Conservation (phyloP, 352 stramenopile genomes). For the Globisporangium polare region DNA sequence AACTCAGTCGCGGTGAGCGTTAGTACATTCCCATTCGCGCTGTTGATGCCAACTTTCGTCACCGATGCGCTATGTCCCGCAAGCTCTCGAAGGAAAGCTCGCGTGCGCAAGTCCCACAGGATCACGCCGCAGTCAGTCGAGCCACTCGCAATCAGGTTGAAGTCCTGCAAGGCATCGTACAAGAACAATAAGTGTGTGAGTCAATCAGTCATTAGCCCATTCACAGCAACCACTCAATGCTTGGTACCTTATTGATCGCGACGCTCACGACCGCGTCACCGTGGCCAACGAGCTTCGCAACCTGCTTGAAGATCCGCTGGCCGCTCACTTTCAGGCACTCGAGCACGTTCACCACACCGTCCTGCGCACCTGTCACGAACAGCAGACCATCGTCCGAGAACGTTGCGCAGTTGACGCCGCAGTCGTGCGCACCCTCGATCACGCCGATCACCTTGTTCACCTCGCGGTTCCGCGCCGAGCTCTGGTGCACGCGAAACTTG, state of each 20-base stretch:
- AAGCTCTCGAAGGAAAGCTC: conserved; percentile 55
- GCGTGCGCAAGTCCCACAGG: conserved; percentile 68
- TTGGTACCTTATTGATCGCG: conserved; percentile 57
- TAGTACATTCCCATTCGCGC: conserved; percentile 58
- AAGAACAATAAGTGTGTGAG: background rate
- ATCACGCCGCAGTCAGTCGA: conserved; percentile 55
- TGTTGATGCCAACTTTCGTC: conserved; percentile 62
- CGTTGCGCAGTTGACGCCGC: conserved; percentile 45
- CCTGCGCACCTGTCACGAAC: conserved; percentile 60
- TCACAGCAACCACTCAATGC: background rate
- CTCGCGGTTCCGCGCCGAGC: conserved; percentile 49
- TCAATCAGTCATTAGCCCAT: background rate
- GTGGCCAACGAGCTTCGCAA: conserved; percentile 66
- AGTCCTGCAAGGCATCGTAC: conserved; percentile 24
- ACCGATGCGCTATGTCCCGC: conserved; percentile 43
- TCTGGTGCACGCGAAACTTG: conserved; percentile 57
- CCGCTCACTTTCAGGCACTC: conserved; percentile 58
- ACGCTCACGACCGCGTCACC: conserved; percentile 54
- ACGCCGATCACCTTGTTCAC: conserved; percentile 60
- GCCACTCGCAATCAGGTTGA: conserved; percentile 65
- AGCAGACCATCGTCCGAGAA: conserved; percentile 58
- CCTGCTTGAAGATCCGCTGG: conserved; percentile 62
- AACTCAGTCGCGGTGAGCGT: conserved; percentile 47
- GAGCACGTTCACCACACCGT: conserved; percentile 70
- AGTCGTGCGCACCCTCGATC: conserved; percentile 62